phyloP scores from a whole-genome alignment of 108 stramenopile species.

The Epipyxis sp. region DNA sequence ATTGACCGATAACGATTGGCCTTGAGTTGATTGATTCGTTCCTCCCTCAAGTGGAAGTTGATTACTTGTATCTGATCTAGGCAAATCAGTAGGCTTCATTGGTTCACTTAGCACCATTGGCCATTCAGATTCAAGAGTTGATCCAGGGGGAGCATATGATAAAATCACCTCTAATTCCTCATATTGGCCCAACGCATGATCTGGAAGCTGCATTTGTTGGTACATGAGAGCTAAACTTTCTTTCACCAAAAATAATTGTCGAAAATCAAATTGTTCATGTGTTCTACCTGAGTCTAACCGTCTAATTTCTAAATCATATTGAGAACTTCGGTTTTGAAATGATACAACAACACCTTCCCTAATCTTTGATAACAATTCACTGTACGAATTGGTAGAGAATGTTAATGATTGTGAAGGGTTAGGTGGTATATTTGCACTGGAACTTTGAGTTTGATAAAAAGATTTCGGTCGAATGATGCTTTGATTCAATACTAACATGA shows the following conservation, averaged over 20 bases:
- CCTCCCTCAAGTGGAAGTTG: not conserved
- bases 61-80: not conserved
- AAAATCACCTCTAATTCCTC: conserved; percentile 24
- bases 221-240: conserved; percentile 18
- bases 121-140: not conserved
- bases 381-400: not conserved
- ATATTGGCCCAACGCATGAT: conserved; percentile 24
- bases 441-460: not conserved
- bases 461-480: too few relatives aligned
- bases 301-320: conserved; percentile 21
- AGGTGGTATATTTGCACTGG: not conserved
- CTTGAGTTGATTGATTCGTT: not conserved
- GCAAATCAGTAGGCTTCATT: not conserved
- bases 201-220: conserved; percentile 20
- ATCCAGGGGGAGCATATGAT: not conserved
- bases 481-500: not conserved
- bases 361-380: not conserved
- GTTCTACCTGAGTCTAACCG: not conserved
- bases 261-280: conserved; percentile 7
- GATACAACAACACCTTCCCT: conserved; percentile 22
- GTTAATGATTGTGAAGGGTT: not conserved
- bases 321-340: conserved; percentile 19
- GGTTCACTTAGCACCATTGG: not conserved
- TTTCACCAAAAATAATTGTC: conserved; percentile 29
- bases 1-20: too few relatives aligned